Base-by-base conservation (phyloP, 2,329 filamentous ascomycete genomes). In the Fonsecaea monophora region DNA sequence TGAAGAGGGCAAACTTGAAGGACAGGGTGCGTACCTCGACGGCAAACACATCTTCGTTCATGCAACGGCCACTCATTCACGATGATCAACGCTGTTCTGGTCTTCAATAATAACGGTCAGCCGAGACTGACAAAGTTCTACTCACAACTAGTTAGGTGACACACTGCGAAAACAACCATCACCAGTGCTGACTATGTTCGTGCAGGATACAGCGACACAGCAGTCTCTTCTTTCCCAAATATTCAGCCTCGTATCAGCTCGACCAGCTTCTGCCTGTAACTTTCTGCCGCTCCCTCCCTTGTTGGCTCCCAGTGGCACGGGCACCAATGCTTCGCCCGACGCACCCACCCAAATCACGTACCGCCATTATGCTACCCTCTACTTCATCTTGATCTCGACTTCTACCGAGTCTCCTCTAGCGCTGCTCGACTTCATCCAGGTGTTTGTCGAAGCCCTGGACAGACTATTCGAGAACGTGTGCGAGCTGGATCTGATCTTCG, bases 81-180 rank as follows among this genome's bases (percentile, higher is more conserved):
- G 73, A 99, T 99, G 95, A 98, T 99, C 80, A 99, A 97, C 84
- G 95, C 96, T 37, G 94, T 99, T 69, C 85, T 99, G 72, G 94
- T 99, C 78, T 99, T 99, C 85, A 99, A 99, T 77, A 97, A 97
- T 83, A 92, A 94, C 74, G 95, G 95, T 71, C 94, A 99, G 81
- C 94, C 95, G 42, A 90, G 95, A 64, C 86, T 99, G 78, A 98
- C 94, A 74, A 98, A 98, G 76, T 99, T 99, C 84, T 99, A 99
- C 79, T 97, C 94, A 1, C 94, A 98, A 78, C 88, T 99, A 72
- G 94, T 96, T 80, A 68, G 81, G 75, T 62, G 60, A 53, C 45
- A 15, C 30, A 6, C 48, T n/a, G 21, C 30, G 15, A 9, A 56
- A 30, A 10, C 53, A 37, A 35, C 53, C 37, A 15, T 5, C 25